A percentile compares a stretch with the other conserved stretches of the same genome.
Evolutionary conservation across 2,329 filamentous ascomycete genomes (phyloP).

Genomic region (Botrytis galanthina): DNA sequence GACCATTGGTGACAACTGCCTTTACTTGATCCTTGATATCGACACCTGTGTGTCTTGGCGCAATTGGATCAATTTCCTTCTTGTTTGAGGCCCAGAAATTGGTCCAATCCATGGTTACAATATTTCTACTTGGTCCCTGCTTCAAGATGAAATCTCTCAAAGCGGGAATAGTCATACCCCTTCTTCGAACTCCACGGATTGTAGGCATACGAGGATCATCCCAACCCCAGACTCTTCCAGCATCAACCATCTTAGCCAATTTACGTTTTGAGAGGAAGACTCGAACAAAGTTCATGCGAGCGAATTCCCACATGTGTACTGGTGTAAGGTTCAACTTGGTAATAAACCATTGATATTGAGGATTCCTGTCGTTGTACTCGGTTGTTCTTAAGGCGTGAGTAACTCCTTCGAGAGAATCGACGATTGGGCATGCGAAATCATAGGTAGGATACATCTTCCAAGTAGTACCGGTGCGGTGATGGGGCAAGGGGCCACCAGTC

Average conservation of each 20-base stretch:
- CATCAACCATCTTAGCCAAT: constrained; percentile 77
- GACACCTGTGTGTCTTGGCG: constrained; percentile 72
- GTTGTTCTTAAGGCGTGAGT: constrained; percentile 81
- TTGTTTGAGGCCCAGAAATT: constrained; percentile 70
- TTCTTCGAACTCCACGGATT: constrained; percentile 72
- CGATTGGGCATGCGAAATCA: constrained; percentile 80
- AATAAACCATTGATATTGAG: constrained; percentile 84
- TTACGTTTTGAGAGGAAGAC: constrained; percentile 86
- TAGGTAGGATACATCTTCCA: constrained; percentile 90
- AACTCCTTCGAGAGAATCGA: constrained; percentile 77
- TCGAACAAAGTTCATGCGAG: constrained; percentile 78
- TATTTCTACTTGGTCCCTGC: constrained; percentile 80
- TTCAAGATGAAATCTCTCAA: constrained; percentile 81
- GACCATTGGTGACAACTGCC: constrained; percentile 65
- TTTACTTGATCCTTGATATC: constrained; percentile 68
- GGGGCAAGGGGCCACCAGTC: constrained; percentile 60
- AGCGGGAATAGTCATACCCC: constrained; percentile 76
- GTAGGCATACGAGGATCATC: constrained; percentile 86
- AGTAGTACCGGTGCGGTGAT: constrained; percentile 74
- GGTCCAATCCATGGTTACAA: constrained; percentile 81
- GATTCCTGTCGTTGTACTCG: constrained; percentile 84
- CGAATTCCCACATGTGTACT: constrained; percentile 84
- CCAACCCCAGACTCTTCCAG: constrained; percentile 76
- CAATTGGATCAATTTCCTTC: constrained; percentile 76
- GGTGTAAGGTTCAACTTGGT: constrained; percentile 69